Conservation (phyloP, 441 rosid genomes). For the Jatropha multifida region DNA sequence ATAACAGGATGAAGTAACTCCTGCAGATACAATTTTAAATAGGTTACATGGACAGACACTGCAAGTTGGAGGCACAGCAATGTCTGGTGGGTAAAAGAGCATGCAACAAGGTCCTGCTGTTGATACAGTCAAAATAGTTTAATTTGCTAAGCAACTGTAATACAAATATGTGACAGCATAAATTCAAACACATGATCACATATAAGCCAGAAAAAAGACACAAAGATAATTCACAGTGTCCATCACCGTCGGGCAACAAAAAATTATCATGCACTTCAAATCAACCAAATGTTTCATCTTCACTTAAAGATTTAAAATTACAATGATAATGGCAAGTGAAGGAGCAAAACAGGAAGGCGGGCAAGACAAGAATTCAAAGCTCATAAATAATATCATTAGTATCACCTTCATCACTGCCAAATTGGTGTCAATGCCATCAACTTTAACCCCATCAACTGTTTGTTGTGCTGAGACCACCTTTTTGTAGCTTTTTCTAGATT, state of each 20-base stretch:
- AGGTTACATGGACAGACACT: neutral
- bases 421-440: constrained; percentile 89
- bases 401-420: constrained; percentile 96
- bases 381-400: constrained; percentile 1
- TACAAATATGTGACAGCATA: constrained; percentile 8
- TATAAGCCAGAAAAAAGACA: too few relatives aligned
- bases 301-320: neutral
- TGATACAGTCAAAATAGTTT: neutral
- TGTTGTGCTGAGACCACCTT: constrained; percentile 76
- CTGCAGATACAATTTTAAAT: constrained; percentile 39
- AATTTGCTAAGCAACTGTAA: neutral
- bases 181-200: neutral
- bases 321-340: neutral
- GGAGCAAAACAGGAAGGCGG: neutral
- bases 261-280: neutral
- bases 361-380: constrained; percentile 16
- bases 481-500: constrained; percentile 71
- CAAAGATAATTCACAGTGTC: neutral
- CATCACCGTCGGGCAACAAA: constrained; percentile 2
- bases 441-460: constrained; percentile 87
- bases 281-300: neutral
- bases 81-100: neutral
- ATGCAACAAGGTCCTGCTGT: neutral
- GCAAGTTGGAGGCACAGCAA: neutral
- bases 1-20: constrained; percentile 69